Base-by-base conservation (phyloP, 2,329 filamentous ascomycete genomes). In the Albifimbria verrucaria region DNA sequence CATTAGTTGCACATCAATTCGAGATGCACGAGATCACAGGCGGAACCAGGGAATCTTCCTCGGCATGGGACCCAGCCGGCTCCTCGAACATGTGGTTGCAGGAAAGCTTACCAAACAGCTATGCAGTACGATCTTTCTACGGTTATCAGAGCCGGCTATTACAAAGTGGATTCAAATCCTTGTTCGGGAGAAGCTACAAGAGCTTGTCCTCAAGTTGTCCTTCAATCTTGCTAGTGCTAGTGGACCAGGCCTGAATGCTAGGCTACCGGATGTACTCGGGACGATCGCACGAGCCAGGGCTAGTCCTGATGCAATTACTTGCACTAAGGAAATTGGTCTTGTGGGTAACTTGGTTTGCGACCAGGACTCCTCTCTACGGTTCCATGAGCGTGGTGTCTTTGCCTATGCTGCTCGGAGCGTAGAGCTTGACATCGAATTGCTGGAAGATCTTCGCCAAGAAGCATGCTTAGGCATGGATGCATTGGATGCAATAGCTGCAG, bases 401-500 rank as follows among this genome's bases (percentile, higher is more conserved):
- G 65, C 70, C 47, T 82, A 82, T 52, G 77, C 78, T 1, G 68
- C 72, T 17, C 73, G 70, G 51, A 77, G 74, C 2, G 76, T 81
- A 0, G 68, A 77, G 55, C 69, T 79, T 3, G 78, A 82, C 45
- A 79, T 81, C 49, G 73, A 76, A 50, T 72, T 82, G 2, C 70
- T 82, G 3, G 78, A 82, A 55, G 75, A 79, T 51, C 74, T 82
- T 2, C 72, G 79, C 7, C 74, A 77, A 47, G 79, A 82, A 56
- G 77, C 75, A 0, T 80, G 78, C 49, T 68, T 69, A 21, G 80
- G 79, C 9, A 82, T 82, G 77, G 78, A 82, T 54, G 79, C 79
- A 1, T 80, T 80, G 23, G 77, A 76, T 44, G 71, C 68, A 21
- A 67, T 81, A 24, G 73, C 73, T 57, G 50, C 56, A 0, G 53